phyloP scores from a whole-genome alignment of 352 stramenopile species.

The Pythium chondricola region DNA sequence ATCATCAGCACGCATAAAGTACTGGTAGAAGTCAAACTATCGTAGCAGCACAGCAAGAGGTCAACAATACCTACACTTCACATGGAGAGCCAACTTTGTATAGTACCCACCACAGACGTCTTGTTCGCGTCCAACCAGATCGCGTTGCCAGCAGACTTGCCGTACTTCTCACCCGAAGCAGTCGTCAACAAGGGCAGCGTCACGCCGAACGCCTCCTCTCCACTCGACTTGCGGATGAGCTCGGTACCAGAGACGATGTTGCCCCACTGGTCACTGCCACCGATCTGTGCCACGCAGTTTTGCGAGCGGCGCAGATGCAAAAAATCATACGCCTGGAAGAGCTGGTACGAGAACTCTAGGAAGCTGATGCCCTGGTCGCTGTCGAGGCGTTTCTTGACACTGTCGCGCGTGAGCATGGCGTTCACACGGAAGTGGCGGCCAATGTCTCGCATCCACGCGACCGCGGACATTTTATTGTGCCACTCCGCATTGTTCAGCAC shows the following conservation, averaged over 20 bases:
- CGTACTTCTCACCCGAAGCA: slow-evolving; percentile 97
- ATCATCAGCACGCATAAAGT: slow-evolving; percentile 85
- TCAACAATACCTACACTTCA: not conserved
- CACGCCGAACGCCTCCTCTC: slow-evolving; percentile 87
- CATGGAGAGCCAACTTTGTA: not conserved
- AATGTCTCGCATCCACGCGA: slow-evolving; percentile 98
- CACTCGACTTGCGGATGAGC: slow-evolving; percentile 89
- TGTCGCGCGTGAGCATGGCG: slow-evolving; percentile 98
- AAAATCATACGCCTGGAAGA: slow-evolving; percentile 98
- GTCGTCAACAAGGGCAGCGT: slow-evolving; percentile 97
- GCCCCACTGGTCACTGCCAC: slow-evolving; percentile 99
- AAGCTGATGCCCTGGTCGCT: slow-evolving; percentile 96
- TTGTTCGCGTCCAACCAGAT: slow-evolving; percentile 96
- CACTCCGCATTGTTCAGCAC: slow-evolving; percentile 99
- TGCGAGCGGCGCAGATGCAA: slow-evolving; percentile 92
- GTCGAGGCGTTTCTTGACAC: slow-evolving; percentile 94
- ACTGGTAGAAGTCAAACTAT: slow-evolving; percentile 92
- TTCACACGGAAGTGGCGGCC: slow-evolving; percentile 96
- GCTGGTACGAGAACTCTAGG: slow-evolving; percentile 99
- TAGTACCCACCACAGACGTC: slow-evolving; percentile 90
- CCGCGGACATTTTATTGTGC: slow-evolving; percentile 91
- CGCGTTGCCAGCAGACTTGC: slow-evolving; percentile 97
- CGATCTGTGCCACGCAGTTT: slow-evolving; percentile 93
- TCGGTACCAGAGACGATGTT: slow-evolving; percentile 98
- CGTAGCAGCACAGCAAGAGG: slow-evolving; percentile 6